Conservation (phyloP, 176 grass and related monocot species). For the Bolboschoenus planiculmis region DNA sequence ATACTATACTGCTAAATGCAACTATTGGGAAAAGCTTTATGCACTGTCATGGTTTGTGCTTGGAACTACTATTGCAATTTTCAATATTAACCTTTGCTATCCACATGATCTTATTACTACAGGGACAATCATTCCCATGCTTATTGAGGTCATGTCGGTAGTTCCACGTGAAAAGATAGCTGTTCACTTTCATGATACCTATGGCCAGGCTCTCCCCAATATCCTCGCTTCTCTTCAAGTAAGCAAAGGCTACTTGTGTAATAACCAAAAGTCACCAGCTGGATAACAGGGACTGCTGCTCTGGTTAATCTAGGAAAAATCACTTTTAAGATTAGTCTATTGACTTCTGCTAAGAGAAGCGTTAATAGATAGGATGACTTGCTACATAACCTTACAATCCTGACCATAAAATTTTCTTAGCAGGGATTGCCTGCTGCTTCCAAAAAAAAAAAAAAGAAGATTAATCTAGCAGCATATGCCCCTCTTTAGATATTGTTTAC, state of each 20-base stretch:
- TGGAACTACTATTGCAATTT: neutral
- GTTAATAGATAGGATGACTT: no score
- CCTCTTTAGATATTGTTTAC: neutral
- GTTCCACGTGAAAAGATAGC: constrained; percentile 73
- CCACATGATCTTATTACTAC: constrained; percentile 4
- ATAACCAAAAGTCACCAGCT: neutral
- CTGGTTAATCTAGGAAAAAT: neutral
- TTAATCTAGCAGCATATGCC: no score
- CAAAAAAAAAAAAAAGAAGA: no score
- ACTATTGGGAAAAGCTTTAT: neutral
- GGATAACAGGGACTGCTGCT: neutral
- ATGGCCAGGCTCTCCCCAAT: constrained; percentile 81
- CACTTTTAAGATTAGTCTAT: neutral
- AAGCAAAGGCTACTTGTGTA: constrained; percentile 20
- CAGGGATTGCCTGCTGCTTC: no score
- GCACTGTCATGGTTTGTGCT: neutral
- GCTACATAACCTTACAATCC: no score
- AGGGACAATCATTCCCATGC: constrained; percentile 79
- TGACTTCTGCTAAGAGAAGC: no score
- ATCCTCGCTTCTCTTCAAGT: constrained; percentile 80
- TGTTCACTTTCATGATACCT: constrained; percentile 90
- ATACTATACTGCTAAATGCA: no score
- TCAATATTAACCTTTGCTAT: neutral
- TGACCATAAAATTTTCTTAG: no score
- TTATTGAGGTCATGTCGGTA: constrained; percentile 55